phyloP scores from a whole-genome alignment of 768 basidiomycete genomes.

The Termitomyces sp. region DNA sequence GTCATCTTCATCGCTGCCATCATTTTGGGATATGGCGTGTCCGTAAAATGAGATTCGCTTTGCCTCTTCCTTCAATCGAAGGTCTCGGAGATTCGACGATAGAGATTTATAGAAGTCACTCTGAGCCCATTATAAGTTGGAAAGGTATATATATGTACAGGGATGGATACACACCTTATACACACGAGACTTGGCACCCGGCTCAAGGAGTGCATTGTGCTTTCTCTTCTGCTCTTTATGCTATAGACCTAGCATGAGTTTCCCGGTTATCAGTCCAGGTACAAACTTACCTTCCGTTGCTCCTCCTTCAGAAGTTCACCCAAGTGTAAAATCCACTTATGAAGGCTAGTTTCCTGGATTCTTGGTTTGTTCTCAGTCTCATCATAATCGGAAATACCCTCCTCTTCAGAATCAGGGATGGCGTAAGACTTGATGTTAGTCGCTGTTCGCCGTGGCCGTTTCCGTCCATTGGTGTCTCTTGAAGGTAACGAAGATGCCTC shows the following conservation, averaged over 20 bases:
- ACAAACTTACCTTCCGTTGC: constrained; percentile 56
- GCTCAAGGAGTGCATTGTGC: constrained; percentile 38
- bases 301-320: constrained; percentile 58
- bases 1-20: constrained; percentile 48
- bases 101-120: constrained; percentile 69
- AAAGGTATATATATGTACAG: background rate
- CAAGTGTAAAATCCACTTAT: constrained; percentile 70
- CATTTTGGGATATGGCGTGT: constrained; percentile 29
- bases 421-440: constrained; percentile 58
- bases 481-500: constrained; percentile 18
- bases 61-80: constrained; percentile 59
- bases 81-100: constrained; percentile 47
- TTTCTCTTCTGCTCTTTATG: constrained; percentile 61
- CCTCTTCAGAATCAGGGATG: constrained; percentile 71
- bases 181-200: constrained; percentile 47
- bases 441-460: constrained; percentile 59
- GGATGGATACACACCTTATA: constrained; percentile 45
- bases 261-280: constrained; percentile 6
- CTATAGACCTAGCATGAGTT: constrained; percentile 29
- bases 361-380: constrained; percentile 29
- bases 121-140: constrained; percentile 27
- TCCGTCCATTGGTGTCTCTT: constrained; percentile 30
- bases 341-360: constrained; percentile 40
- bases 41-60: constrained; percentile 34
- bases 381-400: constrained; percentile 41